Conservation (phyloP, 1,284 basidiomycete species). For the Cutaneotrichosporon spelunceum region DNA sequence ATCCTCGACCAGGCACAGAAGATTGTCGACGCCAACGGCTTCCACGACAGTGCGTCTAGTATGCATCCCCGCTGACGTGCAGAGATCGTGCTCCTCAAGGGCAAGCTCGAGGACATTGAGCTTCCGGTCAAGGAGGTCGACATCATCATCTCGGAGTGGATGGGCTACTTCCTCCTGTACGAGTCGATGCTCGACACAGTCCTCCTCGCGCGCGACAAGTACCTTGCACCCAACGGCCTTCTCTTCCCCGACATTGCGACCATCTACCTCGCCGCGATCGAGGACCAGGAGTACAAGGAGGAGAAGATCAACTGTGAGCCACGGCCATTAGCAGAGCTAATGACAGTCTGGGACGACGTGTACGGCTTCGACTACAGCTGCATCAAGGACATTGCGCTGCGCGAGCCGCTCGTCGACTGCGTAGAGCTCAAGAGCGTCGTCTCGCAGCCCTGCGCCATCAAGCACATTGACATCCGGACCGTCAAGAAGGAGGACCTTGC, state of each 20-base stretch:
- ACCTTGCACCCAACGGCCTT: slow-evolving; percentile 82
- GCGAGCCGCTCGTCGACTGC: slow-evolving; percentile 95
- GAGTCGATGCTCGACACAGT: slow-evolving; percentile 99
- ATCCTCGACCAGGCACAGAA: slow-evolving; percentile 98
- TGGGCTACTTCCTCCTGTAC: slow-evolving; percentile 66
- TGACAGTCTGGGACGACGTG: slow-evolving; percentile 95
- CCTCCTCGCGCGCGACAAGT: slow-evolving; percentile 92
- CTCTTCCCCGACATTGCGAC: slow-evolving; percentile 97
- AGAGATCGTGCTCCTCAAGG: slow-evolving; percentile 95
- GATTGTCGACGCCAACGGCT: slow-evolving; percentile 94
- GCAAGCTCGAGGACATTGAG: slow-evolving; percentile 90
- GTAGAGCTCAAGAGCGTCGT: slow-evolving; percentile 92
- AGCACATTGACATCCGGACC: slow-evolving; percentile 87
- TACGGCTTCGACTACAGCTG: slow-evolving; percentile 99
- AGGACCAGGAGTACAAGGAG: slow-evolving; percentile 99
- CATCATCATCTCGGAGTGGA: slow-evolving; percentile 92
- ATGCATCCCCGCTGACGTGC: slow-evolving; percentile 16
- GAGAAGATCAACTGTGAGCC: slow-evolving; percentile 96
- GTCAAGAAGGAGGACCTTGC: slow-evolving; percentile 93
- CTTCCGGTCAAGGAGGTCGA: slow-evolving; percentile 86
- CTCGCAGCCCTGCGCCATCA: slow-evolving; percentile 81
- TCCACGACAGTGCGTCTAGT: slow-evolving; percentile 71
- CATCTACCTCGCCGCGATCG: slow-evolving; percentile 92
- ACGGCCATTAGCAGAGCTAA: background rate
- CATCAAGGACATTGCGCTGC: slow-evolving; percentile 97